Base-by-base conservation (phyloP, 1,139 yeast species). In the Wickerhamomyces sp. region DNA sequence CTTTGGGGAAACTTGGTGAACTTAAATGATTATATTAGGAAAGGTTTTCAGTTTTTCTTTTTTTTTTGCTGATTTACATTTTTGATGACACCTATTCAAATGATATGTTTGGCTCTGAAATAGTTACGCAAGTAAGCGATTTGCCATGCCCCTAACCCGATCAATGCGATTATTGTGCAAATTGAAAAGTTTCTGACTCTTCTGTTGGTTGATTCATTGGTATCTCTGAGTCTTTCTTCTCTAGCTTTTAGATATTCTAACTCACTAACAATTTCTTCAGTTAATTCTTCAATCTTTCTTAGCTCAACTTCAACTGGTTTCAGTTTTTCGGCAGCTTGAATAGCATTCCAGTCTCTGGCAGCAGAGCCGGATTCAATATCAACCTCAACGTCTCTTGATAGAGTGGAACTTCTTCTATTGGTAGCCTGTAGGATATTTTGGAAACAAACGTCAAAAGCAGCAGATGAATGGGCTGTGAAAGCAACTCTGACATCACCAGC, bases 331-430 rank as follows among this genome's bases (percentile, higher is more conserved):
- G 87, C 79, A 36, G 96, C 91, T 71, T 91, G 97, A 53, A 90
- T 74, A 29, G 94, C 90, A 63, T 89, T 89, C 98, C 98, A 93
- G 69, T 93, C 98, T 68, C 98, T 84, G 36, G 98, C 98, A 58
- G 91, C 89, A 45, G 97, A 87, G 33, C 99, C 99, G 54, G 91
- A 84, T 67, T 93, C 98, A 48, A 93, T 85, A 56, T 91, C 97
- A 60, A 93, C 73, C 62, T 90, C 97, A 56, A 93, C 73, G 47
- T 83, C 82, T 67, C 91, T 78, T 40, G 70, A 63, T 53, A 76
- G 61, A 41, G 30, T 13, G 8, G 10, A 11, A 5, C 40, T 34
- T 14, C 70, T 58, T 47, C 68, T 66, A 8, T 69, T 69, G 44
- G 65, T 67, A 45, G 53, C 52, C 33, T 68, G 64, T 48, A 78